A percentile compares a stretch with the other conserved stretches of the same genome.
phyloP scores from a whole-genome alignment of 2,329 filamentous ascomycete species.

The Cladosporium sp. region DNA sequence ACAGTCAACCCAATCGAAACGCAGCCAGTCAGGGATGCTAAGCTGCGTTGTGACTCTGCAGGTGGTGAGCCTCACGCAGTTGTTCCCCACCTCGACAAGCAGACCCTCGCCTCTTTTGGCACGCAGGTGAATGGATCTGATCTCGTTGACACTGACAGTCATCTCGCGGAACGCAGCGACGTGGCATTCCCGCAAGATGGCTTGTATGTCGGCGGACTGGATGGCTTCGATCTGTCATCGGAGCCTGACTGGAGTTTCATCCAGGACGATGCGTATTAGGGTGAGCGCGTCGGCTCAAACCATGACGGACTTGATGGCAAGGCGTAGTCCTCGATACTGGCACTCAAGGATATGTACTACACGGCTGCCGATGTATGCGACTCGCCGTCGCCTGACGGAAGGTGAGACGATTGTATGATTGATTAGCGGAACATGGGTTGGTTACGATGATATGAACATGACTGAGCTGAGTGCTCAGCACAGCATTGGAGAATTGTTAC shows the following conservation, averaged over 20 bases:
- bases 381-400: background rate
- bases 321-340: too few relatives aligned
- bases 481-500: too few relatives aligned
- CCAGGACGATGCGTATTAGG: background rate
- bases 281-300: background rate
- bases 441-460: background rate
- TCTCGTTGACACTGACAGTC: background rate
- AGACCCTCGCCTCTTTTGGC: background rate
- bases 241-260: conserved; percentile 4
- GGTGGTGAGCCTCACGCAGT: background rate
- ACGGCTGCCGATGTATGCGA: background rate
- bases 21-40: background rate
- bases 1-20: too few relatives aligned
- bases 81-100: background rate
- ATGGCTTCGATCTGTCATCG: background rate
- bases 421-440: conserved; percentile 12
- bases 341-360: too few relatives aligned
- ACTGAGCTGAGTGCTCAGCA: too few relatives aligned
- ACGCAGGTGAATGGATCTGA: background rate
- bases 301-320: too few relatives aligned
- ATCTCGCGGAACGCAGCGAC: background rate
- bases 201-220: background rate
- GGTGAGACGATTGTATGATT: background rate
- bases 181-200: background rate
- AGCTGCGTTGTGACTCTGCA: background rate